Base-by-base conservation (phyloP, 371 early-diverging fungal species). In the Haplosporangium sp. region DNA sequence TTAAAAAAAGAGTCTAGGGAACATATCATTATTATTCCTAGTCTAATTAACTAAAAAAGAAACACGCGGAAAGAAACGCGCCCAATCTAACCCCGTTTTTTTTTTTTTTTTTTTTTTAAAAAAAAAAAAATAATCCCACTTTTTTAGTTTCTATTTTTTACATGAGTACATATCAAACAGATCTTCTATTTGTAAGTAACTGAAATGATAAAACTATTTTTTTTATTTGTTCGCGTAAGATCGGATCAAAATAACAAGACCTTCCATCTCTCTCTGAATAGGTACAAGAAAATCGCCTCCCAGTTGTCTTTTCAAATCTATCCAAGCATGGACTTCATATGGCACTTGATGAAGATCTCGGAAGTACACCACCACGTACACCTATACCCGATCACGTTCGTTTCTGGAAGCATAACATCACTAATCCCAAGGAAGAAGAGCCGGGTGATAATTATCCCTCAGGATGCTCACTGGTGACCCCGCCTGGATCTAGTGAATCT, bases 101-200 rank as follows among this genome's bases (percentile, higher is more conserved):
- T 27, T 27, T 27, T 27, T 27, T 0, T 44, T 27, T 27, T 27
- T 27, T 27, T 27, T 27, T 27, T 27, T 0, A 27, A 27, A 27
- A 27, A 27, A 27, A 27, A 27, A 27, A 27, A 27, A 19, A 34
- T 19, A 20, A 50, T n/a, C 19, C 17, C 4, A 42, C 15, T 45
- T 4, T 19, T 4, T 13, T 67, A 78, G 79, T 91, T 39, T 90
- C 90, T 3, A 88, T 91, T 59, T 91, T 91, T 69, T 91, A 89
- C 81, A 89, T 92, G 85, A 89, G 90, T 11, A 93, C 92, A 1
- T 93, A 92, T 77, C 92, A 92, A 82, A 93, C 92, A 3, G 93
- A 93, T 59, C 88, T 91, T 69, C 86, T 93, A 20, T 87, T 93
- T 87, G 92, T 91, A 85, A 85, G 83, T 74, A 8, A 17, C 37